Conservation (phyloP, 805 yeast species). For the Wickerhamomyces strasburgensis region DNA sequence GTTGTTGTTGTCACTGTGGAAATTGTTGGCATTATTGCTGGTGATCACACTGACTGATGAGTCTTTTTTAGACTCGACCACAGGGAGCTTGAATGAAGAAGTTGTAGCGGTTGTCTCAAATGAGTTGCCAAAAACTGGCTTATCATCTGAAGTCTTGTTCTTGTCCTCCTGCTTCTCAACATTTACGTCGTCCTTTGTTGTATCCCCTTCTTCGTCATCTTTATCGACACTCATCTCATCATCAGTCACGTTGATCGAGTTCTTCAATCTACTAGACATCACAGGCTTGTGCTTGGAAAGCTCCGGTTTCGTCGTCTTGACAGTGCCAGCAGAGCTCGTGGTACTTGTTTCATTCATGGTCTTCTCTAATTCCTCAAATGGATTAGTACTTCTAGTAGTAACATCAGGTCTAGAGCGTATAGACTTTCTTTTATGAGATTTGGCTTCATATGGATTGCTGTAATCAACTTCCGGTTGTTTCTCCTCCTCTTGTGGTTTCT, state of each 20-base stretch:
- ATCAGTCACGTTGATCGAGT: constrained; percentile 23
- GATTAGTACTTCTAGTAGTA: constrained; percentile 11
- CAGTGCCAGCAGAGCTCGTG: not conserved
- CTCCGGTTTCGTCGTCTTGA: constrained; percentile 2
- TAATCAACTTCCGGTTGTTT: constrained; percentile 18
- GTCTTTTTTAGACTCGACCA: constrained; percentile 1
- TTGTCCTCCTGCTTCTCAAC: constrained; percentile 5
- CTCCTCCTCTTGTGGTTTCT: constrained; percentile 10
- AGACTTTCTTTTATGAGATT: constrained; percentile 10
- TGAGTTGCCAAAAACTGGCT: no score
- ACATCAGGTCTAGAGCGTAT: not conserved
- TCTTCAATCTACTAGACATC: constrained; percentile 34
- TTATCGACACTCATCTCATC: constrained; percentile 10
- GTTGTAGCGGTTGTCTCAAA: no score
- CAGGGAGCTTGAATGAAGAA: no score
- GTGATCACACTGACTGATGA: not conserved
- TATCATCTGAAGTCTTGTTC: constrained; percentile 1
- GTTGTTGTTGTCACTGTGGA: no score
- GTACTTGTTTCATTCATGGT: constrained; percentile 9
- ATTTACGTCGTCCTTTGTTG: constrained; percentile 1
- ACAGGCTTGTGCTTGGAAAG: constrained; percentile 30
- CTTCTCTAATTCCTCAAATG: constrained; percentile 21
- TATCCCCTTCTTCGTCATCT: constrained; percentile 7
- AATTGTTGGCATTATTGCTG: not conserved
- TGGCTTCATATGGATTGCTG: constrained; percentile 39